Evolutionary conservation across 2,329 filamentous ascomycete species (phyloP).

Genomic region (Zelopaecilomyces penicillatus): DNA sequence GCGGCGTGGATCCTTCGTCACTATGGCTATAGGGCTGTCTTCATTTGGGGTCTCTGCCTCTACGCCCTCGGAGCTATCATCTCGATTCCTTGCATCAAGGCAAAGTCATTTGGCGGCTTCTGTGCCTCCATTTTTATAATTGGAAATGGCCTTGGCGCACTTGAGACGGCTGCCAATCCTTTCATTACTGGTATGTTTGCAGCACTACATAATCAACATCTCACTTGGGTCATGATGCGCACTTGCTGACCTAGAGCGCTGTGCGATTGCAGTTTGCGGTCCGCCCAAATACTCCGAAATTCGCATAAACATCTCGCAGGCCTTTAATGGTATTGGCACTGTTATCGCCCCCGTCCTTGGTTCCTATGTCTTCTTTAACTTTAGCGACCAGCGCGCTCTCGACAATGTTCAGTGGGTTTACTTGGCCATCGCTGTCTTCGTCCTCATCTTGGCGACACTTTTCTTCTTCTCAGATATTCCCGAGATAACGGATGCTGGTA

Average conservation of each 20-base stretch:
- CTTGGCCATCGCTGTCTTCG: conserved; percentile 63
- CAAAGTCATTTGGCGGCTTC: conserved; percentile 64
- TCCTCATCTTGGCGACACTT: conserved; percentile 55
- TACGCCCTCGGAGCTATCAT: conserved; percentile 56
- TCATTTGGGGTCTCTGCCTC: conserved; percentile 59
- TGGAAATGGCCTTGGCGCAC: conserved; percentile 62
- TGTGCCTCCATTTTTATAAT: conserved; percentile 66
- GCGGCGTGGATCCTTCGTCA: conserved; percentile 56
- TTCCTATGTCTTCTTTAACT: conserved; percentile 64
- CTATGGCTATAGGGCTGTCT: conserved; percentile 58
- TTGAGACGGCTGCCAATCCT: conserved; percentile 72
- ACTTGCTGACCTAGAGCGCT: not conserved
- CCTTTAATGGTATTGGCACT: conserved; percentile 68
- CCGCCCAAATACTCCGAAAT: conserved; percentile 65
- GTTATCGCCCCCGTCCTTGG: conserved; percentile 65
- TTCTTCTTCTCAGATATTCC: conserved; percentile 62
- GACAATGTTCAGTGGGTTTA: conserved; percentile 71
- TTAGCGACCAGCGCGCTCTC: conserved; percentile 47
- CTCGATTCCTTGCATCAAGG: conserved; percentile 48
- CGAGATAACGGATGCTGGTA: conserved; percentile 53
- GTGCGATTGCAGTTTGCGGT: conserved; percentile 29
- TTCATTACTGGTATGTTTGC: conserved; percentile 48
- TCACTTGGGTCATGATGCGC: not conserved
- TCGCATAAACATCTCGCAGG: conserved; percentile 68
- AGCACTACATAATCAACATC: conserved; percentile 17